Evolutionary conservation across 805 yeast genomes (phyloP).

Genomic region (Sugiyamaella americana): DNA sequence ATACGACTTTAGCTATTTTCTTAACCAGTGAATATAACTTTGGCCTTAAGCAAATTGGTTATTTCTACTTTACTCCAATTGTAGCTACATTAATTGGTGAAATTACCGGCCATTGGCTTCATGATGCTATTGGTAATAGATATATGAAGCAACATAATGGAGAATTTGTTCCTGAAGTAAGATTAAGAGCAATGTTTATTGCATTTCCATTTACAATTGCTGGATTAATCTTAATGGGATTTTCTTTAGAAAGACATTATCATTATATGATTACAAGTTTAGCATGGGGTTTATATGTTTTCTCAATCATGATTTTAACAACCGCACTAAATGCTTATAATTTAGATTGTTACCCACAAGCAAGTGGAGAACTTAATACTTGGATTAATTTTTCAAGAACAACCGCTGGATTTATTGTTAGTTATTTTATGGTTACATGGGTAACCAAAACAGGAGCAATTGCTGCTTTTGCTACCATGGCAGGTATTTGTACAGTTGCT

Average conservation of each 20-base stretch:
- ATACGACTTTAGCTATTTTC: constrained; percentile 2
- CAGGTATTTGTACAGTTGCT: constrained; percentile 6
- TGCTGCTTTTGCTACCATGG: constrained; percentile 6
- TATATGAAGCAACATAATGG: constrained; percentile 7
- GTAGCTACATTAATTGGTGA: constrained; percentile 7
- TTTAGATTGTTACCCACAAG: constrained; percentile 8
- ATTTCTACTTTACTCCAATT: constrained; percentile 11
- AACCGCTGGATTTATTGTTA: constrained; percentile 8
- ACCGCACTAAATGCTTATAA: constrained; percentile 10
- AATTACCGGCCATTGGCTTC: constrained; percentile 10
- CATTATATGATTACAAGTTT: constrained; percentile 8
- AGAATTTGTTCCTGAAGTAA: constrained; percentile 2
- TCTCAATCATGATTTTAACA: constrained; percentile 7
- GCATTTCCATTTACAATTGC: constrained; percentile 6
- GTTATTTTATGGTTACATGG: constrained; percentile 11
- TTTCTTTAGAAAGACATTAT: constrained; percentile 1
- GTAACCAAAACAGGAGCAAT: constrained; percentile 2
- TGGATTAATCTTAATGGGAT: constrained; percentile 5
- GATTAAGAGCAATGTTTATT: constrained; percentile 6
- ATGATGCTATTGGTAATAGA: constrained; percentile 5
- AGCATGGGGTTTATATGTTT: constrained; percentile 10
- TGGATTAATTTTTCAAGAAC: constrained; percentile 10
- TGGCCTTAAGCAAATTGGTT: constrained; percentile 10
- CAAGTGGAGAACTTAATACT: constrained; percentile 7
- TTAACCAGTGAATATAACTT: background rate